phyloP scores from a whole-genome alignment of 805 yeast species.

The Candida nonsorbophila region DNA sequence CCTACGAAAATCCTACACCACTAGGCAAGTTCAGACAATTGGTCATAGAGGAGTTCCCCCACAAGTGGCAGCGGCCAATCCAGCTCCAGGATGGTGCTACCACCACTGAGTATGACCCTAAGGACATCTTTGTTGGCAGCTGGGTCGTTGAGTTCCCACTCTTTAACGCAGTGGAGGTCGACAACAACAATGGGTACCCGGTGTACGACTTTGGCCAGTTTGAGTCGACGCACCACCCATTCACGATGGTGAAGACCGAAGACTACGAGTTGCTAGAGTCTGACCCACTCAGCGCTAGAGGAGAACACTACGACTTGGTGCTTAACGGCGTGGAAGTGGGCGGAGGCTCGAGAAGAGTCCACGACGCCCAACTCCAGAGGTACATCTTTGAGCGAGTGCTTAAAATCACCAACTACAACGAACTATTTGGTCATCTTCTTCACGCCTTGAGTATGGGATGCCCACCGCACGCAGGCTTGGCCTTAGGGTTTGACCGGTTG shows the following conservation, averaged over 20 bases:
- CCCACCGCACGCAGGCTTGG: slow-evolving; percentile 98
- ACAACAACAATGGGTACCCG: slow-evolving; percentile 33
- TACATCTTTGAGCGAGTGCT: slow-evolving; percentile 65
- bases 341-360: slow-evolving; percentile 95
- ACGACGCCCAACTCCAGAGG: slow-evolving; percentile 74
- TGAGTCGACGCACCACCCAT: slow-evolving; percentile 92
- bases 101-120: slow-evolving; percentile 12
- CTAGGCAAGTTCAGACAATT: slow-evolving; percentile 80
- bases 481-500: slow-evolving; percentile 90
- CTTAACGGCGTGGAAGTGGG: slow-evolving; percentile 94
- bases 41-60: slow-evolving; percentile 53
- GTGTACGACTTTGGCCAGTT: slow-evolving; percentile 42
- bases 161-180: slow-evolving; percentile 66
- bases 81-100: slow-evolving; percentile 7
- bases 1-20: slow-evolving; percentile 95
- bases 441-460: slow-evolving; percentile 84
- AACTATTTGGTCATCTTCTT: slow-evolving; percentile 79
- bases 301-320: slow-evolving; percentile 93
- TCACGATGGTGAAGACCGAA: slow-evolving; percentile 79
- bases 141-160: slow-evolving; percentile 96
- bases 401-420: slow-evolving; percentile 50
- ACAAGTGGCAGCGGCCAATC: slow-evolving; percentile 41
- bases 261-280: slow-evolving; percentile 56
- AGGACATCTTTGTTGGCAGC: slow-evolving; percentile 49
- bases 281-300: slow-evolving; percentile 62